Evolutionary conservation across 78 protist species (phyloP), one percentile per base, ranked within the genome.

Genomic region (Dictyostelium firmibasis): DNA sequence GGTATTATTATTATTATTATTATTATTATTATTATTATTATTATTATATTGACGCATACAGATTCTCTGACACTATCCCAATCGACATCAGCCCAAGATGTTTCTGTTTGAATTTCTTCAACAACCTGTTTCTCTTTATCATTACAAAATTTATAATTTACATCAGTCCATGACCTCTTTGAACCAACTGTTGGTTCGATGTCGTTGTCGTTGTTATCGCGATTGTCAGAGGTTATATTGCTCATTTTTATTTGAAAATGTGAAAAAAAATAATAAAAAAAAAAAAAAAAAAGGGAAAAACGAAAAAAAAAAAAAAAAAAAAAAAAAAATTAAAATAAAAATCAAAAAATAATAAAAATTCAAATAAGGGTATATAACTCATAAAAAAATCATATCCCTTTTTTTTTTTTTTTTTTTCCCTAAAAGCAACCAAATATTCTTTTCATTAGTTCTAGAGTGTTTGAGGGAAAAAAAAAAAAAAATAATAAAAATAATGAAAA

Each of bases 61-160:
- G 82, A 81, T 29, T 47, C 87, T 69, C 87, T 78, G 13, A 89
- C 75, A 23, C 31, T 27, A 81, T 89, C 94, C 81, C 78, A 89
- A 70, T 89, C 94, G 7, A 89, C 94, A 81, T 89, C 87, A 10
- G 82, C 88, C 94, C 94, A 89, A 0, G 88, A 81, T 4, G 86
- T 89, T 67, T 89, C 88, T 8, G 72, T 89, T 89, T 75, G 81
- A 70, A 89, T 89, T 33, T 89, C 94, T 8, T 60, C 87, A 7
- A 89, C 81, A 36, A 31, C 50, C n/a, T 78, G 62, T 50, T 89
- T 81, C 2, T 76, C 83, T 33, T 47, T 64, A 18, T 44, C 82
- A 18, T 81, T 60, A 81, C 87, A 89, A 38, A 81, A 89, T 35
- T 89, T 89, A 57, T 78, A 81, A 50, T 89, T 89, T 23, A 89